These are phyloP conservation scores for Tolypocladium guangdongense DNA, from an alignment of 2,329 filamentous ascomycete genomes.

Conservation along the genomic window DNA sequence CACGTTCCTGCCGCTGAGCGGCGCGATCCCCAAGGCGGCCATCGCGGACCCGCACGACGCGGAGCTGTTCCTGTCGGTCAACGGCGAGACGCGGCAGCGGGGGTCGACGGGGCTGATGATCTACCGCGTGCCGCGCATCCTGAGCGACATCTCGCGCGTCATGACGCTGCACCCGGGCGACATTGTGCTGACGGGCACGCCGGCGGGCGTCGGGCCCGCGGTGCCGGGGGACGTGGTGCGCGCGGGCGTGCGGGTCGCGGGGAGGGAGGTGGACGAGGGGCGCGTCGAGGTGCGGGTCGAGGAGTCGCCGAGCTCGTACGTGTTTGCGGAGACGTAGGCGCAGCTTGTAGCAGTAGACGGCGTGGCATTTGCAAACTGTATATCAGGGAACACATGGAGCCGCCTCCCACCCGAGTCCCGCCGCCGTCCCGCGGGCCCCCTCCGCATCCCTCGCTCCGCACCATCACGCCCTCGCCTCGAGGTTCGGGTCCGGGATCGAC, in stretches of 20 bases:
- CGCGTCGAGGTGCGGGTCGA: constrained; percentile 74
- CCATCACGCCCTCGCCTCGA: constrained; percentile 13
- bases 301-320: constrained; percentile 67
- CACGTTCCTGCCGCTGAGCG: constrained; percentile 84
- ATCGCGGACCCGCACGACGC: constrained; percentile 84
- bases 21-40: constrained; percentile 65
- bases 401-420: background rate
- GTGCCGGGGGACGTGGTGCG: constrained; percentile 78
- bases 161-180: constrained; percentile 92
- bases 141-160: constrained; percentile 87
- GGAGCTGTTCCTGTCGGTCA: constrained; percentile 77
- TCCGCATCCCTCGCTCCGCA: too few species aligned
- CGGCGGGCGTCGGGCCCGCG: constrained; percentile 86
- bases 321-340: constrained; percentile 65
- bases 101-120: constrained; percentile 94
- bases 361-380: constrained; percentile 1
- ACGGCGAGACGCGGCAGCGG: constrained; percentile 64
- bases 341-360: too few species aligned
- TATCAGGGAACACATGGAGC: background rate
- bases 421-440: background rate
- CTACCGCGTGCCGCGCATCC: constrained; percentile 74
- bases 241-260: constrained; percentile 68
- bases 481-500: constrained; percentile 48
- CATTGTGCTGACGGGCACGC: constrained; percentile 91
- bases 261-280: constrained; percentile 75